Base-by-base conservation (phyloP, 129 eudicot species). In the Pseudognaphalium luteoalbum region DNA sequence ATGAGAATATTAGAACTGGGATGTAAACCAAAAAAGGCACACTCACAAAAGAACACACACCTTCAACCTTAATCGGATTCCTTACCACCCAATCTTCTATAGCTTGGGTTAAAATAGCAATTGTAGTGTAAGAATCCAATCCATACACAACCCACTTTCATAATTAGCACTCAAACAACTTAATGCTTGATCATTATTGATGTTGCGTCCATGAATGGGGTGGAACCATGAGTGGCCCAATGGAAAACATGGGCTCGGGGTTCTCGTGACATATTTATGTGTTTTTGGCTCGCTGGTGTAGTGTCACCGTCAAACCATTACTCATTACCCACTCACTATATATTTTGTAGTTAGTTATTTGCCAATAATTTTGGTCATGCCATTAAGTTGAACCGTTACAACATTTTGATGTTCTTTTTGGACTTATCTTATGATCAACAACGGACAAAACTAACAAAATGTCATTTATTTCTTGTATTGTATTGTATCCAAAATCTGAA, bases 251-350 rank as follows among this genome's bases (percentile, higher is more conserved):
- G 70, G 67, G 77, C 60, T 29, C 47, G 41, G 60, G 22, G 62
- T 65, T 34, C 83, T 44, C 83, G 79, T 80, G 83, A 80, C 68
- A 21, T 17, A 41, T 19, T 71, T 73, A 44, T 74, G 69, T 69
- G 19, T 37, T 54, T 71, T 66, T 66, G 79, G 83, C 64, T 80
- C 79, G 56, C 61, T 56, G 3, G 70, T 39, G 33, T 33, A 8
- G 44, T 12, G 69, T 80, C 83, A 80, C 83, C 83, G 78, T 72
- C 83, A 19, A 54, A 72, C 78, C 56, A 66, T 73, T 37, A 73
- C 75, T 80, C 71, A 64, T 54, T 30, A 63, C 62, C 61, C 39
- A 20, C 20, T 65, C 73, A 51, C 15, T 19, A 47, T n/a, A n/a
- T n/a, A n/a, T 21, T 76, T 76, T 76, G 57, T 76, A 67, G 68